Base-by-base conservation (phyloP, 805 yeast genomes). In the Zygotorulaspora florentina region DNA sequence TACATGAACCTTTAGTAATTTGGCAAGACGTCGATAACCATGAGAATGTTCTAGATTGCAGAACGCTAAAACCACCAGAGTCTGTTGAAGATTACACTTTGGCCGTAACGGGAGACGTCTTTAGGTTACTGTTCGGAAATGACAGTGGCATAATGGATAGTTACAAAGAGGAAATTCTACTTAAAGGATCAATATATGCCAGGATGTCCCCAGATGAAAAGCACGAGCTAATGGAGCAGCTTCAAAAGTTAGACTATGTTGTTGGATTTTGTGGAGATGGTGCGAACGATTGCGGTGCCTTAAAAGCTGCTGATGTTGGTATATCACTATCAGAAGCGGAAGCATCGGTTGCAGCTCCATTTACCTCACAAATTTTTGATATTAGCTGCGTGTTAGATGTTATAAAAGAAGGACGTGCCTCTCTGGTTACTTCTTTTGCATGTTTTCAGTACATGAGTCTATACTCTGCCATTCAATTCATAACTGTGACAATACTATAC, bases 151-250 rank as follows among this genome's bases (percentile, higher is more conserved):
- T 61, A 7, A 53, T 69, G 52, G 66, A 69, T 13, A 62, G 59
- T 1, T 73, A 71, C 61, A 77, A 75, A 34, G 77, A 77, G 39
- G 72, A 70, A 20, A 74, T 93, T 62, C 72, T 93, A 44, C 70
- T 88, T 70, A 80, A 77, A 50, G 81, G 89, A 47, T 77, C 81
- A 37, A 78, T 93, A 3, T 93, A 83, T 69, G 98, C 99, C 0
- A 75, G 99, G 53, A 93, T 93, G 99, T 90, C 98, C 0, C 99
- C 99, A 0, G 99, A 95, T 66, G 99, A 93, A 65, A 93, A 93
- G 61, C 96, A 93, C 64, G 99, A 93, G 66, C 72, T 93, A 39
- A 96, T 93, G 29, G 90, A 86, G 57, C 87, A 85, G 61, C 69
- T 93, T 11, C 96, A 89, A 64, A 75, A 72, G 17, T 61, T 93